A percentile compares a stretch with the other conserved stretches of the same genome.
These are phyloP conservation scores for Castanospermum australe DNA, from an alignment of 306 rosid genomes.

Conservation along the genomic window DNA sequence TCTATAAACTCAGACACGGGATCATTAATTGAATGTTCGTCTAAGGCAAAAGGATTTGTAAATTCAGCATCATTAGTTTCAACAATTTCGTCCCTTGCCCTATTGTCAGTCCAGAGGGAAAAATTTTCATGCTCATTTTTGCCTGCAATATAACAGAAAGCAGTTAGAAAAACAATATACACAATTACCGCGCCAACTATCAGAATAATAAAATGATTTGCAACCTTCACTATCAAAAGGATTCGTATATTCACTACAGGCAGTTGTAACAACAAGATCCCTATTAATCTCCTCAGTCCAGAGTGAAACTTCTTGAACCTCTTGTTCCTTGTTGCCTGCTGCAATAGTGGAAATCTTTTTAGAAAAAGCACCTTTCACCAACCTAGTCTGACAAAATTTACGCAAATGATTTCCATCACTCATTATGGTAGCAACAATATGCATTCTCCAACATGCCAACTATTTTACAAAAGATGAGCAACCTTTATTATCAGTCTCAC, in stretches of 20 bases:
- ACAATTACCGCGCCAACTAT: not conserved
- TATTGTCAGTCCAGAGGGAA: slow-evolving; percentile 43
- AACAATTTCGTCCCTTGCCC: slow-evolving; percentile 31
- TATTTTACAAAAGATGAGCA: slow-evolving; percentile 3
- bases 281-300: slow-evolving; percentile 23
- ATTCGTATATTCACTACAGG: not conserved
- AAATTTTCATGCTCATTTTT: slow-evolving; percentile 32
- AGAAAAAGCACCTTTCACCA: slow-evolving; percentile 22
- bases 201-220: slow-evolving; percentile 5
- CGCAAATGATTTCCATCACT: slow-evolving; percentile 13
- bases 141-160: slow-evolving; percentile 39
- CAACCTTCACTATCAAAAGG: slow-evolving; percentile 17
- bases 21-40: slow-evolving; percentile 31
- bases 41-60: slow-evolving; percentile 43
- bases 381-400: slow-evolving; percentile 13
- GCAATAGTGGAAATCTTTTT: slow-evolving; percentile 23
- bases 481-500: slow-evolving; percentile 50
- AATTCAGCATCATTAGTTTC: slow-evolving; percentile 38
- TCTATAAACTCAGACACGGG: slow-evolving; percentile 64
- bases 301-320: slow-evolving; percentile 18
- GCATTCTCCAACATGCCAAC: slow-evolving; percentile 21
- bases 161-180: not conserved
- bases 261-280: slow-evolving; percentile 7
- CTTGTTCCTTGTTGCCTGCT: slow-evolving; percentile 26
- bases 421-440: slow-evolving; percentile 11